Conservation (phyloP, 1,284 basidiomycete genomes). For the Sanghuangporus weigelae region DNA sequence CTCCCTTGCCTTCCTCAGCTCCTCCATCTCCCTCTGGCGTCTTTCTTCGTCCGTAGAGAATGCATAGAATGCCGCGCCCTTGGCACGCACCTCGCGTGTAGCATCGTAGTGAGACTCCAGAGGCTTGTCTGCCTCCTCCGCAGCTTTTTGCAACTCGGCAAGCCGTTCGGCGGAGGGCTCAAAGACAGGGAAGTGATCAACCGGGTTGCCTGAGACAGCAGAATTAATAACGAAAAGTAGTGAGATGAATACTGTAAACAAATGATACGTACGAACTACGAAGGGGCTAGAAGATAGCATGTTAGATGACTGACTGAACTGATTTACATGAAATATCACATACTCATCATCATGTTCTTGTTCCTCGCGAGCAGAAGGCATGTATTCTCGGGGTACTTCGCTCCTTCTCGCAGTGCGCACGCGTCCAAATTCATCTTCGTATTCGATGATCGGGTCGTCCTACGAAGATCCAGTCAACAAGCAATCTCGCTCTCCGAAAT, state of each 20-base stretch:
- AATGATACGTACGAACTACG: constrained; percentile 36
- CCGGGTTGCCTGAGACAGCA: constrained; percentile 56
- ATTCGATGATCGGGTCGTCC: constrained; percentile 79
- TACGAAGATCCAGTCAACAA: constrained; percentile 22
- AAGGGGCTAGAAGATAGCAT: constrained; percentile 41
- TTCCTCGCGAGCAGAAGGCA: constrained; percentile 33
- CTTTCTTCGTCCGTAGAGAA: constrained; percentile 81
- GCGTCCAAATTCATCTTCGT: constrained; percentile 83
- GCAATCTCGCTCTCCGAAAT: neutral
- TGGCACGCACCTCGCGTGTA: constrained; percentile 74
- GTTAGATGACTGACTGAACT: neutral
- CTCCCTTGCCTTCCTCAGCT: constrained; percentile 55
- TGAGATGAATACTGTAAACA: neutral
- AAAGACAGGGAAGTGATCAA: constrained; percentile 81
- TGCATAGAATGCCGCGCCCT: constrained; percentile 86
- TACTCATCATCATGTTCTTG: constrained; percentile 41
- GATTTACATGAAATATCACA: constrained; percentile 20
- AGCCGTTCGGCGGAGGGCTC: constrained; percentile 76
- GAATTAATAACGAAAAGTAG: constrained; percentile 6
- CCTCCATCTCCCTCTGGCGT: constrained; percentile 74
- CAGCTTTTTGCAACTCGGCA: constrained; percentile 69
- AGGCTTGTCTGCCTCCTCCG: constrained; percentile 69
- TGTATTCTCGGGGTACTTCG: constrained; percentile 67
- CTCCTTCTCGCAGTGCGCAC: constrained; percentile 62
- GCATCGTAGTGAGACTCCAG: constrained; percentile 81